These are phyloP conservation scores for Naganishia sp. DNA, from an alignment of 1,284 basidiomycete genomes.

Conservation along the genomic window DNA sequence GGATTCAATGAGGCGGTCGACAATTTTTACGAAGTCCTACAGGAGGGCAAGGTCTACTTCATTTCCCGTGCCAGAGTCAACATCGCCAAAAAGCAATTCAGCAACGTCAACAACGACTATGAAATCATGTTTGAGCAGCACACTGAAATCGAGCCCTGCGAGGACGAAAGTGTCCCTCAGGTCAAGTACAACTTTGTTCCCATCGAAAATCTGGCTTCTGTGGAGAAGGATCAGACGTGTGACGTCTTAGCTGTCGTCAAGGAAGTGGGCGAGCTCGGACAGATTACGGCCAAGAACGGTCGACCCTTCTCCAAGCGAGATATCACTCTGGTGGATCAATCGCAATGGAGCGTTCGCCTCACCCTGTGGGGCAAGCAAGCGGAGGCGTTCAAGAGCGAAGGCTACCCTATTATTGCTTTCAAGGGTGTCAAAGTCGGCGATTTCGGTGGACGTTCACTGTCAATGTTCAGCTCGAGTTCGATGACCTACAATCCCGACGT, in stretches of 20 bases:
- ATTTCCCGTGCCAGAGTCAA: constrained; percentile 88
- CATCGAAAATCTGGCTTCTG: constrained; percentile 64
- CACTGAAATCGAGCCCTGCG: constrained; percentile 77
- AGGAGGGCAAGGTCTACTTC: constrained; percentile 92
- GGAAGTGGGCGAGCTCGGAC: constrained; percentile 68
- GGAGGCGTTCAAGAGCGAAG: constrained; percentile 67
- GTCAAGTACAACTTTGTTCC: constrained; percentile 81
- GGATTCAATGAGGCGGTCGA: constrained; percentile 89
- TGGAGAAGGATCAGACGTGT: constrained; percentile 73
- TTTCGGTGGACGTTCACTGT: constrained; percentile 82
- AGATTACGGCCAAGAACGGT: constrained; percentile 68
- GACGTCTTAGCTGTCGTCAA: constrained; percentile 85
- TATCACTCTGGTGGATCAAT: constrained; percentile 81
- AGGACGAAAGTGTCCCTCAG: constrained; percentile 68
- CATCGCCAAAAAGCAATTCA: constrained; percentile 97
- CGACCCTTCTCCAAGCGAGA: constrained; percentile 80
- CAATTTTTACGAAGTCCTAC: constrained; percentile 75
- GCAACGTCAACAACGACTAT: constrained; percentile 87
- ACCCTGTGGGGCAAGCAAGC: constrained; percentile 98
- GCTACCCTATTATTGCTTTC: constrained; percentile 78
- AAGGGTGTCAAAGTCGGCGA: constrained; percentile 95
- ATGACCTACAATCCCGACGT: constrained; percentile 88
- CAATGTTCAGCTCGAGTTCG: constrained; percentile 66
- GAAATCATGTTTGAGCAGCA: constrained; percentile 84
- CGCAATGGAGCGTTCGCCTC: constrained; percentile 75